A percentile compares a stretch with the other conserved stretches of the same genome.
Evolutionary conservation across 345 rosid genomes (phyloP).

Genomic region (Bruguiera gymnorhiza): DNA sequence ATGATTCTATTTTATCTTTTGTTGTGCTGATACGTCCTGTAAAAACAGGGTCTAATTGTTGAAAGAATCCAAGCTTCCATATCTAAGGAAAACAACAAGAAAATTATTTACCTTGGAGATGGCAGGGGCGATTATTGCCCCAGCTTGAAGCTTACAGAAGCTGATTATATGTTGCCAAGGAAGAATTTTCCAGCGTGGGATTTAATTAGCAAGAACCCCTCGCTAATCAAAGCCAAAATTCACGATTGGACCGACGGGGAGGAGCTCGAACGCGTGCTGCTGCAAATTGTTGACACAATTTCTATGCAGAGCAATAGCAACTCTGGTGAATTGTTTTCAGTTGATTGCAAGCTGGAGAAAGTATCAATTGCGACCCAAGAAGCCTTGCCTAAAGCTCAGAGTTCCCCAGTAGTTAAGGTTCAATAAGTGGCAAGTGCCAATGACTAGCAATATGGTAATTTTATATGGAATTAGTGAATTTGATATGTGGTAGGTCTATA

Average conservation of each 20-base stretch:
- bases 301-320: background rate
- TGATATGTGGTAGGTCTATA: too few species aligned
- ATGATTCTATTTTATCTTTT: background rate
- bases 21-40: background rate
- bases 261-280: conserved; percentile 44
- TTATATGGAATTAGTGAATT: too few species aligned
- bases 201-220: conserved; percentile 52
- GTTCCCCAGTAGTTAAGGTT: conserved; percentile 35
- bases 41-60: conserved; percentile 49
- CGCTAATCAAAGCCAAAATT: conserved; percentile 54
- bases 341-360: conserved; percentile 51
- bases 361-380: conserved; percentile 30
- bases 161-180: conserved; percentile 76
- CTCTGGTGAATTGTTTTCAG: conserved; percentile 26
- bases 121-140: conserved; percentile 88
- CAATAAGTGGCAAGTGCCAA: background rate
- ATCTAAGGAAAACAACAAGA: conserved; percentile 41
- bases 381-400: conserved; percentile 36
- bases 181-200: conserved; percentile 83
- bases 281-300: conserved; percentile 31
- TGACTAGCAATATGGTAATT: too few species aligned
- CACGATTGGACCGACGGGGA: conserved; percentile 74
- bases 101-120: conserved; percentile 75
- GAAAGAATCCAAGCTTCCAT: conserved; percentile 65
- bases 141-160: conserved; percentile 50